Base-by-base conservation (phyloP, 1,139 yeast species). In the Suhomyces bolitotheri region DNA sequence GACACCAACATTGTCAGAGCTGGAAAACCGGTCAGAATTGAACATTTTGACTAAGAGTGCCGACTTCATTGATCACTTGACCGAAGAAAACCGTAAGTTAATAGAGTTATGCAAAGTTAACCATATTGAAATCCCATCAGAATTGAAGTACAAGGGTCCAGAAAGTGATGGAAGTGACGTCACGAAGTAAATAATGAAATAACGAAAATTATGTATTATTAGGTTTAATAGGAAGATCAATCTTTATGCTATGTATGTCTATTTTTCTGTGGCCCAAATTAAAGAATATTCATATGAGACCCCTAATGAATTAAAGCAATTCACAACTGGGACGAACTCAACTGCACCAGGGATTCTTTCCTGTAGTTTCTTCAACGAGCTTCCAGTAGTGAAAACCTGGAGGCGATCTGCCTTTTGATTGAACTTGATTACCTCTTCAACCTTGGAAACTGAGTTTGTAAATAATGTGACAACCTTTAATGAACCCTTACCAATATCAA, bases 1-100 rank as follows among this genome's bases (percentile, higher is more conserved):
- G 26, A 70, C 75, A 2, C 76, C 76, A 2, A 58, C 68, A 2
- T 56, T 71, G 29, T 58, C 59, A 1, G 67, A 66, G 16, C 64
- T 61, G 50, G 76, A 71, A 42, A 71, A 69, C 44, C 53, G 76
- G 25, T 66, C 73, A 2, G 76, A 71, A 39, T 53, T 71, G 35
- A 69, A 64, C 39, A 71, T 71, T 25, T 60, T 71, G 41, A 65
- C 73, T 20, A 71, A 71, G 37, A 63, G 71, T 31, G 76, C 76
- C 7, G 74, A 70, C 40, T 70, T 64, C 42, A 71, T 71, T 22
- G 76, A 71, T 41, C 46, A 57, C 17, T 56, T 71, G 43, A 64
- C 62, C 47, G 62, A 54, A 1, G 76, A 71, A 43, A 71, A 71
- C 48, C 47, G 48, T 8, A 55, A 54, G 38, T 57, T 71, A 43